Base-by-base conservation (phyloP, 192 early-diverging fungal species). In the Umbelopsis sp. region DNA sequence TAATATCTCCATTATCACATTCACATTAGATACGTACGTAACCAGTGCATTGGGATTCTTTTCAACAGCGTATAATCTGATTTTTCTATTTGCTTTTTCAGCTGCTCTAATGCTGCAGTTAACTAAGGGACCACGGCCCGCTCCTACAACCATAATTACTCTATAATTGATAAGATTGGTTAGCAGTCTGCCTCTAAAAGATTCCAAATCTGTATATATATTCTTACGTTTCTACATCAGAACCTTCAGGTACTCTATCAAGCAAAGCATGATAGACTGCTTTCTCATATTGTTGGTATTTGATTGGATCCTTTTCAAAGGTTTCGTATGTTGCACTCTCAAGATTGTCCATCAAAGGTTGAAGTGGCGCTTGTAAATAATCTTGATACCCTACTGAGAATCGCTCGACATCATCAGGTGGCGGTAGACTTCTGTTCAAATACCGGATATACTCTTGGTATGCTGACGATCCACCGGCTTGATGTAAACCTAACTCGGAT, bases 31-130 rank as follows among this genome's bases (percentile, higher is more conserved):
- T 9, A 81, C 85, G 80, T 82, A 86, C 85, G 87, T 93, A 9
- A 96, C 91, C 77, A 96, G 87, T 3, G 96, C 98, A 73, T 97
- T 97, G 0, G 95, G 92, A 74, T 99, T 99, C 81, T 98, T 99
- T 75, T 99, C 98, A 8, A 99, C 71, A 0, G 97, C 97, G 76
- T 93, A 90, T 12, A 99, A 77, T 5, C 78, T 76, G 25, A 98
- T 17, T 14, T 67, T 53, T 45, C 56, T 26, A 26, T 45, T 24
- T 24, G 29, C 69, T 25, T 24, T 24, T n/a, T 56, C 51, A 21
- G 31, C 50, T 10, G 51, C 51, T 53, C 51, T 14, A n/a, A 98
- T 83, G 10, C 91, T 91, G 29, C 96, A 88, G 54, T 92, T 88
- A 3, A 99, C 98, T 24, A 99, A 80, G 5, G 98, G 97, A 11